phyloP scores from a whole-genome alignment of 2,329 filamentous ascomycete species.

The Falciphora oryzae region DNA sequence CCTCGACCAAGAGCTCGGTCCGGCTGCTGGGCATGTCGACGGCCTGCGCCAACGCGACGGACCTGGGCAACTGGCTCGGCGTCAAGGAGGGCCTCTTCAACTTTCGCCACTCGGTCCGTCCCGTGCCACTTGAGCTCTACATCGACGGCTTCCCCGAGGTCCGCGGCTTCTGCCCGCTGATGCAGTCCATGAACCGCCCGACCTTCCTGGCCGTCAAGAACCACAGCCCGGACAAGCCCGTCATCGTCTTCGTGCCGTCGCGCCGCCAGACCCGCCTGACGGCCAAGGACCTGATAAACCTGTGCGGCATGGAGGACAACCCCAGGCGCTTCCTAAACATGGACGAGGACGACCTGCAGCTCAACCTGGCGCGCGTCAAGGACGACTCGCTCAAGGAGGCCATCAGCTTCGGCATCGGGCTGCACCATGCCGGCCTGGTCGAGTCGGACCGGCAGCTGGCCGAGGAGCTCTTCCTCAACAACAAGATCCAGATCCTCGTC shows the following conservation, averaged over 20 bases:
- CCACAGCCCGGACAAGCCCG: conserved; percentile 92
- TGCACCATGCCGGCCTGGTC: conserved; percentile 95
- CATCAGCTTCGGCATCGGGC: conserved; percentile 92
- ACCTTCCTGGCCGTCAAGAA: conserved; percentile 95
- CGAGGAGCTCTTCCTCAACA: conserved; percentile 92
- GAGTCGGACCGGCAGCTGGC: conserved; percentile 88
- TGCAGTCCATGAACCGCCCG: conserved; percentile 98
- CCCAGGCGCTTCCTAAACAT: conserved; percentile 88
- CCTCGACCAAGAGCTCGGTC: conserved; percentile 84
- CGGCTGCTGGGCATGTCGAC: conserved; percentile 98
- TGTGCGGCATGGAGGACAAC: conserved; percentile 97
- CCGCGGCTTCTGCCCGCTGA: conserved; percentile 90
- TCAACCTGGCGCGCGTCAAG: conserved; percentile 85
- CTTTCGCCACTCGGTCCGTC: conserved; percentile 93
- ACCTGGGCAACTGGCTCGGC: conserved; percentile 92
- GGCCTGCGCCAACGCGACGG: conserved; percentile 90
- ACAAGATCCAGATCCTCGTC: conserved; percentile 95
- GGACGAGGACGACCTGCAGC: conserved; percentile 86
- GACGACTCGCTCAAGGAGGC: conserved; percentile 90
- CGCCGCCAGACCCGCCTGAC: conserved; percentile 91
- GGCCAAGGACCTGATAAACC: conserved; percentile 93
- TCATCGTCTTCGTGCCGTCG: conserved; percentile 97
- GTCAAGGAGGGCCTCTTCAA: conserved; percentile 96
- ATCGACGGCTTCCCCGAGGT: conserved; percentile 97
- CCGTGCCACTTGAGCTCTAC: conserved; percentile 91